Percentiles rank a stretch among this genome's conserved stretches.
These are phyloP conservation scores for Floccularia luteovirens DNA, from an alignment of 768 basidiomycete genomes.

Conservation along the genomic window DNA sequence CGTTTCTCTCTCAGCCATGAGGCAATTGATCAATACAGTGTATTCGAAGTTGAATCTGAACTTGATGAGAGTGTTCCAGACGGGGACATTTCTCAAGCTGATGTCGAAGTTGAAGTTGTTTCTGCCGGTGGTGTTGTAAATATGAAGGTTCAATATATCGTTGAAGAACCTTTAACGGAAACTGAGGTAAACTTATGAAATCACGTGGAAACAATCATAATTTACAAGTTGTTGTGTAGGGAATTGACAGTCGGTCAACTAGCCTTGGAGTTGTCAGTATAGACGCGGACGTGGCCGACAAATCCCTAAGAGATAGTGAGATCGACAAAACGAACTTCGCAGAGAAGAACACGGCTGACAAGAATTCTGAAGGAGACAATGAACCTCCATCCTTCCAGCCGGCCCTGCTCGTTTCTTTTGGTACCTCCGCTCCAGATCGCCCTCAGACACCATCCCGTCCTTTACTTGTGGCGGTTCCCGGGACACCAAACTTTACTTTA, in stretches of 20 bases:
- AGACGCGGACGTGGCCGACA: conserved; percentile 6
- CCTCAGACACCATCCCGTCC: conserved; percentile 10
- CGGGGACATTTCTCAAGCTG: conserved; percentile 8
- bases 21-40: too few species aligned
- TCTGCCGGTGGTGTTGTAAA: conserved; percentile 8
- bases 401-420: conserved; percentile 34
- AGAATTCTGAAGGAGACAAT: too few species aligned
- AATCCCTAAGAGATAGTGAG: conserved; percentile 1
- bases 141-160: conserved; percentile 12
- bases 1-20: too few species aligned
- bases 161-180: conserved; percentile 25
- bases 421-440: conserved; percentile 30
- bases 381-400: too few species aligned
- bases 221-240: conserved; percentile 7
- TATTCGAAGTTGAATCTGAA: too few species aligned
- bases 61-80: conserved; percentile 8
- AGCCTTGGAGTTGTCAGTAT: conserved; percentile 10
- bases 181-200: conserved; percentile 17
- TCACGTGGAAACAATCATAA: background rate
- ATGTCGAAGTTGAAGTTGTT: conserved; percentile 11
- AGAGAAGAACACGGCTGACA: too few species aligned
- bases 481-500: conserved; percentile 12
- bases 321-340: too few species aligned
- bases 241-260: conserved; percentile 10
- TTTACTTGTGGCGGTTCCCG: too few species aligned